Evolutionary conservation across 2,329 filamentous ascomycete species (phyloP), one percentile per base, ranked within the genome.

Genomic region (Stemphylium vesicarium): DNA sequence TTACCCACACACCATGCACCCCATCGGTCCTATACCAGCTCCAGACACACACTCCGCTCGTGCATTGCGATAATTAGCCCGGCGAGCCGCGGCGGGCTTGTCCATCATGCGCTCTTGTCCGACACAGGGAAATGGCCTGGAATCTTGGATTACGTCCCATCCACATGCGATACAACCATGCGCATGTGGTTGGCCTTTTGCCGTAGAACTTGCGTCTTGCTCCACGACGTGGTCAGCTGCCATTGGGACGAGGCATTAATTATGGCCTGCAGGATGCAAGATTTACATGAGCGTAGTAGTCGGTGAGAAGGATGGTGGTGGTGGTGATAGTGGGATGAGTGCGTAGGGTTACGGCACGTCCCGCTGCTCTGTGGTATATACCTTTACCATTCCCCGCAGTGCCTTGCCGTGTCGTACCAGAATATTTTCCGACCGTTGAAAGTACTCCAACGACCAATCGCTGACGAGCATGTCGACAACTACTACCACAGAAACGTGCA

Each of bases 401-500:
- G 3, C 16, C 16, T 37, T 38, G 22, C 31, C 36, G 35, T 40
- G 36, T 24, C 20, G 15, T 36, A 32, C 12, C n/a, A 24, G 20
- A 11, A 11, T 24, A 15, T 33, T 16, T 32, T 13, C 32, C 26
- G 4, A 35, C 15, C 26, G 37, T 16, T 35, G n/a, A 18, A 16
- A 24, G 13, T 29, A 24, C 16, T 26, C 31, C 10, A 13, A 20
- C 24, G 13, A 38, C 32, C 20, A 7, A 20, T 47, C 4, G 11
- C n/a, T n/a, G n/a, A 31, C 4, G 4, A 54, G 3, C 16, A 57
- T 66, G 59, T 58, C 62, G 12, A 45, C 43, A 9, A 65, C 47
- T 7, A 66, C 50, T 3, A 48, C 51, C 24, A 62, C 56, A 10
- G 22, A 62, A 26, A 61, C 49, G 2, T 18, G 60, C 42, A 45